Conservation (phyloP, 805 yeast species). For the Yarrowia divulgata region DNA sequence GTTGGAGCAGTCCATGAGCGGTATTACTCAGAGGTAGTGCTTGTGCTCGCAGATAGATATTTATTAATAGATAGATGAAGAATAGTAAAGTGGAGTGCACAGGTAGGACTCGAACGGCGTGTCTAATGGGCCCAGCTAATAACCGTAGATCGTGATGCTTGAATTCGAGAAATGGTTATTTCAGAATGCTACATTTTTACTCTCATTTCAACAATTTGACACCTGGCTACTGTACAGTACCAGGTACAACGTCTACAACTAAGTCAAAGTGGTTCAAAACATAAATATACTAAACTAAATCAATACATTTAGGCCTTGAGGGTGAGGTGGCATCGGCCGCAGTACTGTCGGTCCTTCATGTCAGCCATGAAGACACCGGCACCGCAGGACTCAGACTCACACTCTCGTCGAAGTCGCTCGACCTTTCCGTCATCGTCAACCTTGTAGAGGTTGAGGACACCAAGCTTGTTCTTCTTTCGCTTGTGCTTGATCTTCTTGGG, state of each 20-base stretch:
- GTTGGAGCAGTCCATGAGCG: conserved; percentile 47
- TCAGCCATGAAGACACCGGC: conserved; percentile 99
- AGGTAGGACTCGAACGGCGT: no score
- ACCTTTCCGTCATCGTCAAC: conserved; percentile 98
- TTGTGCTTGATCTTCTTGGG: conserved; percentile 99
- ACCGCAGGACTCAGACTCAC: conserved; percentile 88
- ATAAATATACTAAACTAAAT: conserved; percentile 21
- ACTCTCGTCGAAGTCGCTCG: conserved; percentile 98
- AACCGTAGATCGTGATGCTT: no score
- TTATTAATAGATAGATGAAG: no score
- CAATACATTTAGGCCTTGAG: conserved; percentile 59
- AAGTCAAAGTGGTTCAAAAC: neutral
- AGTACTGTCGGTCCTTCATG: conserved; percentile 99
- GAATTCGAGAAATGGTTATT: no score
- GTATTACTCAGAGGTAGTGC: conserved; percentile 41
- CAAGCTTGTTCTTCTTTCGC: conserved; percentile 99
- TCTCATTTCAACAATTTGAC: no score
- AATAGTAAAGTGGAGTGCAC: no score
- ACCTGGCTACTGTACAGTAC: no score
- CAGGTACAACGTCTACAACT: no score
- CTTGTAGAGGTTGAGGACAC: conserved; percentile 99
- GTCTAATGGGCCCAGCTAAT: no score
- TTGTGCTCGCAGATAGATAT: no score
- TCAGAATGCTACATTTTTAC: no score
- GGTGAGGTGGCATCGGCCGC: conserved; percentile 99